Percentiles rank a stretch among this genome's conserved stretches.
Evolutionary conservation across 2,329 filamentous ascomycete genomes (phyloP).

Genomic region (Purpureocillium lavendulum): DNA sequence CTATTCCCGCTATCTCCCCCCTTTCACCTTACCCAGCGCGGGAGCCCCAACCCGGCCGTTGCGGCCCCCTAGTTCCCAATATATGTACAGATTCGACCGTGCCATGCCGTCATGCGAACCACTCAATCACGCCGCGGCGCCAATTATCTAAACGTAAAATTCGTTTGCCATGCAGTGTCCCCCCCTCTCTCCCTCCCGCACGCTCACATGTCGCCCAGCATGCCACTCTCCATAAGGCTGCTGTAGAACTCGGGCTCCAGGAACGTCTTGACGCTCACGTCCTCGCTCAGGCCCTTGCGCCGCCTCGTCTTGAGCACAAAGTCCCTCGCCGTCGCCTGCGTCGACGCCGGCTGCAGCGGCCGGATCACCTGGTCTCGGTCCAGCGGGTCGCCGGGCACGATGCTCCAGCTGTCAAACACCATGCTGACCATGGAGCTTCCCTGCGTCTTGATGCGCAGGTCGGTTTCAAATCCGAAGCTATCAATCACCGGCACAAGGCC

Average conservation of each 20-base stretch:
- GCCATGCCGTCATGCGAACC: too few relatives aligned
- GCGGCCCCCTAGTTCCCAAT: too few relatives aligned
- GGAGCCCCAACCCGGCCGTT: too few relatives aligned
- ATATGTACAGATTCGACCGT: too few relatives aligned
- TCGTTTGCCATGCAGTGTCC: too few relatives aligned
- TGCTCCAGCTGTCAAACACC: conserved; percentile 92
- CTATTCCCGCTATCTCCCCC: too few relatives aligned
- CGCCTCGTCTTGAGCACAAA: conserved; percentile 94
- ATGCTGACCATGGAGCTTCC: conserved; percentile 84
- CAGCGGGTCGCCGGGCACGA: conserved; percentile 91
- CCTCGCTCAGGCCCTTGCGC: conserved; percentile 89
- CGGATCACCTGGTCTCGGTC: conserved; percentile 77
- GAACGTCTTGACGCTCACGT: conserved; percentile 93
- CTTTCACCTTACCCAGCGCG: too few relatives aligned
- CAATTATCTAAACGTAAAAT: background rate
- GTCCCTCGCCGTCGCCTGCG: conserved; percentile 85
- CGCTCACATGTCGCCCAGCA: conserved; percentile 52
- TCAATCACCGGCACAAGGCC: conserved; percentile 94
- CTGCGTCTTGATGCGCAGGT: conserved; percentile 91
- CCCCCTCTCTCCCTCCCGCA: too few relatives aligned
- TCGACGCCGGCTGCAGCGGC: conserved; percentile 78
- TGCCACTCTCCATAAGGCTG: conserved; percentile 78
- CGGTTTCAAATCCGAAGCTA: conserved; percentile 95
- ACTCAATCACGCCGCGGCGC: background rate
- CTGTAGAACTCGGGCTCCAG: conserved; percentile 90